Evolutionary conservation across 2,329 filamentous ascomycete species (phyloP).

Genomic region (Thielaviopsis punctulata): DNA sequence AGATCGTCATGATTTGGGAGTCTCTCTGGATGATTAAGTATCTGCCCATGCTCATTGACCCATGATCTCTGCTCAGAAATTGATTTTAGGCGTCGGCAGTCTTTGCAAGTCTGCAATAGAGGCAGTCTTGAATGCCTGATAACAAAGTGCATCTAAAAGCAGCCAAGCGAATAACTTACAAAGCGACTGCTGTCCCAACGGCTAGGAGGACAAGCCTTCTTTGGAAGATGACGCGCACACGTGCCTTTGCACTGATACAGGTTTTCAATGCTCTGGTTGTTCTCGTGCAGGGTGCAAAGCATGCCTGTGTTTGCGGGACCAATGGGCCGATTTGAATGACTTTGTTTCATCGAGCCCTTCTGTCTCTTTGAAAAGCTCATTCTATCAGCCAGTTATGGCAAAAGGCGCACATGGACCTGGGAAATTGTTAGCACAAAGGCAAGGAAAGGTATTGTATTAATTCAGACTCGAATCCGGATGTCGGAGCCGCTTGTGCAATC

Average conservation of each 20-base stretch:
- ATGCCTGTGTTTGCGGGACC: not conserved
- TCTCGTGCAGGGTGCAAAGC: not conserved
- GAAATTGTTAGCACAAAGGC: too few species aligned
- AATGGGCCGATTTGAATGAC: not conserved
- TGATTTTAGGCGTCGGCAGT: not conserved
- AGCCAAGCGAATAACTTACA: not conserved
- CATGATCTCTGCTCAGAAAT: not conserved
- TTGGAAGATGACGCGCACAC: not conserved
- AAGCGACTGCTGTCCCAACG: not conserved
- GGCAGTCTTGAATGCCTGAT: too few species aligned
- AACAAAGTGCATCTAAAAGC: not conserved
- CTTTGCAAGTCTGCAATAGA: not conserved
- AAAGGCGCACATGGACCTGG: not conserved
- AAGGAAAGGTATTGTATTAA: too few species aligned
- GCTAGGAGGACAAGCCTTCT: not conserved
- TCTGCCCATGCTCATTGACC: not conserved
- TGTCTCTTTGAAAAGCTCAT: not conserved
- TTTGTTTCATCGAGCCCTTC: not conserved
- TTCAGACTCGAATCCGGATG: too few species aligned
- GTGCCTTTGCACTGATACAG: not conserved
- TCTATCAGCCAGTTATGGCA: not conserved
- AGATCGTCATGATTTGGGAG: not conserved
- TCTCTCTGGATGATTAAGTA: not conserved
- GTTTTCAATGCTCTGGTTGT: not conserved
- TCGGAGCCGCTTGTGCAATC: too few species aligned